Evolutionary conservation across 768 basidiomycete species (phyloP), one percentile per base, ranked within the genome.

Genomic region (Clavulina sp.): DNA sequence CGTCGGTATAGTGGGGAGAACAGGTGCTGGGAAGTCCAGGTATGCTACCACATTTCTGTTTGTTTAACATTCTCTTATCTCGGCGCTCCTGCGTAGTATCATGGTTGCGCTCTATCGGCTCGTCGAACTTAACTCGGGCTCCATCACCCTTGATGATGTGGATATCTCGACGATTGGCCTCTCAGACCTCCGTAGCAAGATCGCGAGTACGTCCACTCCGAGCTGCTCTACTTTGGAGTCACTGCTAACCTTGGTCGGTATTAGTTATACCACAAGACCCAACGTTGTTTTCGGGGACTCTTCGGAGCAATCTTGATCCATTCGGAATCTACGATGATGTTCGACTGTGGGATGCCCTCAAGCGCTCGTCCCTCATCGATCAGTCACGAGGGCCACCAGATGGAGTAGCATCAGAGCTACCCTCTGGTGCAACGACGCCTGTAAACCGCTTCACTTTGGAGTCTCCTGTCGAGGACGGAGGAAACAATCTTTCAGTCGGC

Each of bases 91-190:
- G 4, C 4, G 7, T 30, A 53, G 48, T 1, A 81, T 96, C 53
- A 84, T 93, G 82, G 81, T 80, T 58, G 80, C 85, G 3, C 69
- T 95, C 0, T 92, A 80, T 66, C 77, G 88, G 21, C 68, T 95
- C 30, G 84, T 91, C 19, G 92, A 96, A 61, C 69, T 79, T 29
- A 66, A 70, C 0, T 75, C 76, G 5, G 89, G 91, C 19, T 73
- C 72, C 2, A 86, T 96, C 57, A 60, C 66, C 23, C 76, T 93
- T 54, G 89, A 93, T 62, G 85, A 74, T 4, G 68, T 86, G n/a
- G 83, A 96, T 60, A 79, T 87, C 38, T 81, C 84, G 19, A 74
- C 71, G 56, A 72, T 95, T 38, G 91, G 89, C 5, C 26, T 46
- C 9, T 13, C 43, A 26, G 43, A 46, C 9, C 43, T 46, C 13